Percentiles rank a stretch among this genome's conserved stretches.
Evolutionary conservation across 2,329 filamentous ascomycete species (phyloP).

Genomic region (Calonectria montana): DNA sequence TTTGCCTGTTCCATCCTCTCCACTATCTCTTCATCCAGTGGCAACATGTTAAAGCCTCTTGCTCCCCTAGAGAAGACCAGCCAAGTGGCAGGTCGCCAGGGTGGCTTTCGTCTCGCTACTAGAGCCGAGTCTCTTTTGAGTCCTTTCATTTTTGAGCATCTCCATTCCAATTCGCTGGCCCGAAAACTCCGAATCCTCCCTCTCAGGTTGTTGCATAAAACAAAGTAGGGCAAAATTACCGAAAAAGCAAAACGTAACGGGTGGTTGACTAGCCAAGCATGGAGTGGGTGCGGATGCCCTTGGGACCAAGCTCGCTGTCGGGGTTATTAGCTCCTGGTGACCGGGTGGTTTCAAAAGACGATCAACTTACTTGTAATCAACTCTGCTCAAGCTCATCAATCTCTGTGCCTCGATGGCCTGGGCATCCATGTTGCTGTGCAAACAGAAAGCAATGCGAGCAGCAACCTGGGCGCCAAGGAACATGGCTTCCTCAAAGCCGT

Average conservation of each 20-base stretch:
- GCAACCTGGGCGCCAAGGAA: conserved; percentile 92
- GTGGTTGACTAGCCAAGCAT: conserved; percentile 57
- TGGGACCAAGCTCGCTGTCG: conserved; percentile 64
- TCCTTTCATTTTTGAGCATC: conserved; percentile 16
- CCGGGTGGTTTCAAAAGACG: neutral
- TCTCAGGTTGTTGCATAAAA: conserved; percentile 23
- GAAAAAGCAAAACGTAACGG: conserved; percentile 2
- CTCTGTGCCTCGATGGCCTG: conserved; percentile 64
- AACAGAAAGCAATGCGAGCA: conserved; percentile 70
- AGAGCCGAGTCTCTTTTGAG: neutral
- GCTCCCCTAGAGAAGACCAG: neutral
- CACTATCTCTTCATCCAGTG: neutral
- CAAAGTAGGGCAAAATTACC: conserved; percentile 24
- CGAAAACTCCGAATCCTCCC: conserved; percentile 35
- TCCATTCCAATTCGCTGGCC: conserved; percentile 35
- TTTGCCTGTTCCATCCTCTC: conserved; percentile 16
- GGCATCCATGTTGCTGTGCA: conserved; percentile 67
- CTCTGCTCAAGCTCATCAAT: conserved; percentile 66
- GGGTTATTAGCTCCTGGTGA: conserved; percentile 25
- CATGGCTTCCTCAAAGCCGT: conserved; percentile 80
- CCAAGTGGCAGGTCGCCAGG: neutral
- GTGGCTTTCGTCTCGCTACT: conserved; percentile 21
- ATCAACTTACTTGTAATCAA: conserved; percentile 70
- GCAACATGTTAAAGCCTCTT: neutral
- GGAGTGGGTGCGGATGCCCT: conserved; percentile 64